These are phyloP conservation scores for Erodium chrysanthum DNA, from an alignment of 441 rosid species.

Conservation along the genomic window DNA sequence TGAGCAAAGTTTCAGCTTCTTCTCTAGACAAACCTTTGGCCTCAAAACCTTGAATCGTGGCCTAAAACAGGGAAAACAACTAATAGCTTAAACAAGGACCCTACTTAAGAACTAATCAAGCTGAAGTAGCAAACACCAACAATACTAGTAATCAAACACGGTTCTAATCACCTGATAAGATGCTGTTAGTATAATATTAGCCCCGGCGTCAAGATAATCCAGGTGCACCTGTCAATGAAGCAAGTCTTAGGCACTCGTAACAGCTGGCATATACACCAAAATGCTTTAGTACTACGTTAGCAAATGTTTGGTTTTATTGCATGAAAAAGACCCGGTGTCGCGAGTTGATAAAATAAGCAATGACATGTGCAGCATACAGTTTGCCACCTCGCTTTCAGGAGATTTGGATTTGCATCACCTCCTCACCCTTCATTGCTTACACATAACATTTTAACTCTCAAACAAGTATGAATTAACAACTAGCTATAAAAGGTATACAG, in stretches of 20 bases:
- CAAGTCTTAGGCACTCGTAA: neutral
- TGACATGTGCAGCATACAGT: neutral
- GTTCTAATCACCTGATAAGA: constrained; percentile 57
- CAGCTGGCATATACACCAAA: neutral
- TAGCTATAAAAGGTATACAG: neutral
- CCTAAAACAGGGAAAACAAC: constrained; percentile 26
- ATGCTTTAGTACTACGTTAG: neutral
- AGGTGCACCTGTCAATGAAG: constrained; percentile 58
- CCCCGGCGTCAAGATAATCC: constrained; percentile 84
- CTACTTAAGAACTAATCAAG: neutral
- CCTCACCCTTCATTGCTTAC: neutral
- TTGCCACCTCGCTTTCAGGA: neutral
- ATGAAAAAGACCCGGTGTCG: neutral
- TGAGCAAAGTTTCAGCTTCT: constrained; percentile 57
- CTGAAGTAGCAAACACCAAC: neutral
- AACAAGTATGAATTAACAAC: neutral
- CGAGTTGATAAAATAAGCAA: neutral
- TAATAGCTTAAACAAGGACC: neutral
- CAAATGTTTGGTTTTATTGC: constrained; percentile 1
- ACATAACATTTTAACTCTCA: neutral
- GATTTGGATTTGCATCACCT: neutral
- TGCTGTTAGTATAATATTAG: constrained; percentile 63
- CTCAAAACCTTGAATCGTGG: constrained; percentile 80
- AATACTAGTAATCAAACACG: neutral
- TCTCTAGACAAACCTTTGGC: constrained; percentile 54